Base-by-base conservation (phyloP, 768 basidiomycete genomes). In the Lactarius sp. region DNA sequence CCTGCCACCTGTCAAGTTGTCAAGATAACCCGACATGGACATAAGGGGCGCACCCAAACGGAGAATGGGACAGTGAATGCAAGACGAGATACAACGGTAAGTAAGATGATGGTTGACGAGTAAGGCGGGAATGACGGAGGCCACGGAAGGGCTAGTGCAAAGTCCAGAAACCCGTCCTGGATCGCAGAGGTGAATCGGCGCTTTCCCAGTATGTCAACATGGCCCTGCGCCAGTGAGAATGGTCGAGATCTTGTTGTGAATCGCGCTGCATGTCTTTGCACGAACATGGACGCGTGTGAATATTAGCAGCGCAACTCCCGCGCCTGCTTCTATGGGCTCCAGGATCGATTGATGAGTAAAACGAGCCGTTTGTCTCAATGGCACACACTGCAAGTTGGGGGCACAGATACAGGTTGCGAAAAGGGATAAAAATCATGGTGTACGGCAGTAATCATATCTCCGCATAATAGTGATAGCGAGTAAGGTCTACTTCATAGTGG, bases 81-180 rank as follows among this genome's bases (percentile, higher is more conserved):
- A 34, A 86, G 75, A 69, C 91, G 84, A 46, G 83, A 78, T 14
- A 80, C 70, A 44, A 89, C 71, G 3, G 90, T 86, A 60, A 84
- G 78, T 3, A 91, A 70, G 56, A 92, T 85, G 62, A 93, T 90
- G 2, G 89, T 85, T 1, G 84, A 81, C 6, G 91, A 82, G 74
- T 92, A 92, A 0, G 84, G 74, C 0, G 91, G 90, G 66, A 84
- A 77, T 10, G 80, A 81, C 0, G 85, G 77, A 27, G 91, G 88
- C 67, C 83, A 77, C 2, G 90, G 90, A n/a, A 92, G 76, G 4
- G 87, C 88, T 42, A 83, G 71, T 27, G 90, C 86, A 54, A 92
- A 75, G 78, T 92, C 90, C 14, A 92, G 78, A 70, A 92, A 91
- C 10, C 83, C 85, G 70, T 90, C 79, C 41, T 81, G 79, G 59